A percentile compares a stretch with the other conserved stretches of the same genome.
These are phyloP conservation scores for Peronospora farinosa DNA, from an alignment of 352 stramenopile genomes.

Conservation along the genomic window DNA sequence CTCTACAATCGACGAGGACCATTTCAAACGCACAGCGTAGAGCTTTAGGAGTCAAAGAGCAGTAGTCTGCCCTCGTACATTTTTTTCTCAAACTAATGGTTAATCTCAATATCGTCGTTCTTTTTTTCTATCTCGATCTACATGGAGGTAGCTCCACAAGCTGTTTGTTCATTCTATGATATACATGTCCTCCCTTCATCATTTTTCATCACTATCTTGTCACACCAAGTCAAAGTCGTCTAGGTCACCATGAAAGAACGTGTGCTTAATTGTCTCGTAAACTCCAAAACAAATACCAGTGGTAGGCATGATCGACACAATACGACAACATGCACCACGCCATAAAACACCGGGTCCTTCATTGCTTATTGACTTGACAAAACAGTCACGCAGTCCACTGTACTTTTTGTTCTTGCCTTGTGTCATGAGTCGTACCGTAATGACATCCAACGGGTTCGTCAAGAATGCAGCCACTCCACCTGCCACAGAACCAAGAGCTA, in stretches of 20 bases:
- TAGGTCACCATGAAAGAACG: slow-evolving; percentile 58
- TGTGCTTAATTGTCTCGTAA: slow-evolving; percentile 79
- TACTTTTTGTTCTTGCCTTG: slow-evolving; percentile 70
- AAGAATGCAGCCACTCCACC: slow-evolving; percentile 61
- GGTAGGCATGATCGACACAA: slow-evolving; percentile 66
- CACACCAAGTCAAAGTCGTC: slow-evolving; percentile 45
- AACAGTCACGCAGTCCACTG: slow-evolving; percentile 48
- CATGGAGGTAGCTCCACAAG: too few species aligned
- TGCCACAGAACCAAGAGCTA: slow-evolving; percentile 48
- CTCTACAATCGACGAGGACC: slow-evolving; percentile 88
- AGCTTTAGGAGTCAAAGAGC: neutral
- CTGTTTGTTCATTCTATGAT: too few species aligned
- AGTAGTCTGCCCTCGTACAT: neutral
- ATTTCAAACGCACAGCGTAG: slow-evolving; percentile 84
- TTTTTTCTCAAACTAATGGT: neutral
- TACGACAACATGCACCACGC: slow-evolving; percentile 57
- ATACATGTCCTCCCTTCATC: too few species aligned
- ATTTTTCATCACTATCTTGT: slow-evolving; percentile 1
- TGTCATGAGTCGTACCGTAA: slow-evolving; percentile 79
- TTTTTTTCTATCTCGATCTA: too few species aligned
- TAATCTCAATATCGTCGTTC: neutral
- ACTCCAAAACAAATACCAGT: slow-evolving; percentile 83
- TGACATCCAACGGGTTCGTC: slow-evolving; percentile 77
- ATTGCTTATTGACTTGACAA: slow-evolving; percentile 45
- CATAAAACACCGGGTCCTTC: slow-evolving; percentile 58